phyloP scores from a whole-genome alignment of 768 basidiomycete genomes.

The Heimioporus sp. region DNA sequence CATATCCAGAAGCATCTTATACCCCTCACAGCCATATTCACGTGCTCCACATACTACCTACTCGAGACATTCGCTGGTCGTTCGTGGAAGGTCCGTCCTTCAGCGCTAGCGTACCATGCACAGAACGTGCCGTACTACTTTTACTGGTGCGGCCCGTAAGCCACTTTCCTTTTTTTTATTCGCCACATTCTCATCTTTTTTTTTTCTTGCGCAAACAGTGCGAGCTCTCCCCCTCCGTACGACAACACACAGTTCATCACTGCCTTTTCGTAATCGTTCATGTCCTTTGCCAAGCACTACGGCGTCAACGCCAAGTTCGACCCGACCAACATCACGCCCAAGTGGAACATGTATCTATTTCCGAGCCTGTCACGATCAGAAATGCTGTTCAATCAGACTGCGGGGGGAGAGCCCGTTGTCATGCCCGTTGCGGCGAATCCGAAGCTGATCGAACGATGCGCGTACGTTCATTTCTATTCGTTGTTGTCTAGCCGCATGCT shows the following conservation, averaged over 20 bases:
- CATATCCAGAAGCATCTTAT: too few species aligned
- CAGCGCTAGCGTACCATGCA: constrained; percentile 30
- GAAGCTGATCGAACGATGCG: constrained; percentile 3
- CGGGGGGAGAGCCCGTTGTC: not conserved
- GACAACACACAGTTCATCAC: constrained; percentile 28
- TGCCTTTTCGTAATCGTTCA: constrained; percentile 27
- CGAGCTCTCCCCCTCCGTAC: constrained; percentile 11
- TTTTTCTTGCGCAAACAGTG: too few species aligned
- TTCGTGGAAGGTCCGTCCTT: constrained; percentile 33
- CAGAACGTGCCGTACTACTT: constrained; percentile 42
- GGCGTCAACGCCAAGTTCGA: constrained; percentile 23
- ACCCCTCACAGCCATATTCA: constrained; percentile 29
- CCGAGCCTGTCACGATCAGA: constrained; percentile 3
- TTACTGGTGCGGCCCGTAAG: constrained; percentile 8
- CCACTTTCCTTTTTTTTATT: too few species aligned
- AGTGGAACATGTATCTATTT: constrained; percentile 10
- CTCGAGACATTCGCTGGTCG: constrained; percentile 28
- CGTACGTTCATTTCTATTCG: not conserved
- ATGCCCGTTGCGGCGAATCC: constrained; percentile 1
- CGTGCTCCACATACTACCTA: constrained; percentile 35
- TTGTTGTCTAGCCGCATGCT: too few species aligned
- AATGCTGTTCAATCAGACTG: constrained; percentile 16
- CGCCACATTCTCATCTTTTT: too few species aligned
- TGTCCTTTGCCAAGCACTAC: constrained; percentile 18
- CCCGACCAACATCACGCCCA: constrained; percentile 13